Evolutionary conservation across 768 basidiomycete genomes (phyloP).

Genomic region (Termitomyces sp.): DNA sequence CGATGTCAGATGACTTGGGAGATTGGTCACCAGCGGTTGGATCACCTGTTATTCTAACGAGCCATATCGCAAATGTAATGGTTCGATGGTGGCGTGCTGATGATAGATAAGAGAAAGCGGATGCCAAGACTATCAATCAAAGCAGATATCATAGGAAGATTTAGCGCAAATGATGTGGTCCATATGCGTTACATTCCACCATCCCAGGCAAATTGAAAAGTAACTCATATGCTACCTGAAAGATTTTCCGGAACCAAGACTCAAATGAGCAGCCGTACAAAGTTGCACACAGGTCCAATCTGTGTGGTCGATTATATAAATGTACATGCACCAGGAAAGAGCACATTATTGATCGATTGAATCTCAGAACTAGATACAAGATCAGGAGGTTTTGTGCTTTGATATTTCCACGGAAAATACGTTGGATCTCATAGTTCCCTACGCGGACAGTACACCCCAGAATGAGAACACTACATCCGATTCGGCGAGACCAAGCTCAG

Average conservation of each 20-base stretch:
- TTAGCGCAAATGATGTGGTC: not conserved
- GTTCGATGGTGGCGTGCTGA: slow-evolving; percentile 9
- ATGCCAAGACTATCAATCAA: slow-evolving; percentile 2
- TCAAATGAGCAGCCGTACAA: not conserved
- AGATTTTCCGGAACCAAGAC: not conserved
- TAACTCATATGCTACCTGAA: not conserved
- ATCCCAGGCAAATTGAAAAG: not conserved
- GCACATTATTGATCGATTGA: not conserved
- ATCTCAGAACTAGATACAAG: not conserved
- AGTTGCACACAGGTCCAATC: not conserved
- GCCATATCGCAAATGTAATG: not conserved
- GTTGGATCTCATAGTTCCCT: not conserved
- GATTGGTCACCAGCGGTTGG: not conserved
- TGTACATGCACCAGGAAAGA: not conserved
- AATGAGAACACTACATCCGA: not conserved
- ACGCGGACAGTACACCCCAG: not conserved
- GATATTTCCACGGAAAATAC: not conserved
- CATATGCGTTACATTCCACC: not conserved
- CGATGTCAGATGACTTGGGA: slow-evolving; percentile 8
- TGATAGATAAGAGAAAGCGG: slow-evolving; percentile 2
- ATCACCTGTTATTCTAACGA: not conserved
- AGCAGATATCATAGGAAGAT: not conserved
- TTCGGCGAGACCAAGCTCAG: not conserved
- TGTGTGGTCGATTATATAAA: not conserved
- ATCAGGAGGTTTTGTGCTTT: not conserved